These are phyloP conservation scores for Kalanchoe fedtschenkoi DNA, from an alignment of 164 flowering plant genomes.

Conservation along the genomic window DNA sequence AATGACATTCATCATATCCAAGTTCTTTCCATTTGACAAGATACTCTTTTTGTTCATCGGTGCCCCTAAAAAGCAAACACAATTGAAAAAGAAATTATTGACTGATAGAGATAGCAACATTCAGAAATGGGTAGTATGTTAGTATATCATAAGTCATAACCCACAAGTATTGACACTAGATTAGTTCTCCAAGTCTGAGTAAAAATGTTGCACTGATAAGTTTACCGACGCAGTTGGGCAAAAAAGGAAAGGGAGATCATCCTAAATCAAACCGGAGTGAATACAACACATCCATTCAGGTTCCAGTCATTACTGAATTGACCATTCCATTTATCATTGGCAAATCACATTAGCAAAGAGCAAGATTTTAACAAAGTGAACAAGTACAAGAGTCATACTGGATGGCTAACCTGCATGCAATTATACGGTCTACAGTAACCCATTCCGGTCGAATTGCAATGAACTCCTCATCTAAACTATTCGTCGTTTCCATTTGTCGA, in stretches of 20 bases:
- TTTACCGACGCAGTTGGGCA: too few relatives aligned
- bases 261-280: too few relatives aligned
- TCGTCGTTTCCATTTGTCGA: slow-evolving; percentile 47
- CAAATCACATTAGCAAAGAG: not conserved
- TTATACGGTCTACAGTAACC: slow-evolving; percentile 91
- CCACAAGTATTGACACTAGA: not conserved
- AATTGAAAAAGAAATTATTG: too few relatives aligned
- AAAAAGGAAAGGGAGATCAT: too few relatives aligned
- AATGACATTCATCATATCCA: slow-evolving; percentile 80
- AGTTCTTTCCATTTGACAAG: slow-evolving; percentile 95
- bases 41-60: slow-evolving; percentile 69
- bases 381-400: not conserved
- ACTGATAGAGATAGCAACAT: not conserved
- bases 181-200: not conserved
- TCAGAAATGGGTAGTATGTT: not conserved
- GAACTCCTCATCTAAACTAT: slow-evolving; percentile 72
- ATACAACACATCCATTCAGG: not conserved
- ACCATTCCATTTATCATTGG: not conserved
- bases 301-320: not conserved
- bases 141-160: not conserved
- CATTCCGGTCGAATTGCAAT: slow-evolving; percentile 91
- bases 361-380: not conserved
- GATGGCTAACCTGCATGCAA: slow-evolving; percentile 71
- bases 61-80: slow-evolving; percentile 32
- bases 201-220: too few relatives aligned